Base-by-base conservation (phyloP, 495 filamentous ascomycete species). In the Penicillium ochrochloron region DNA sequence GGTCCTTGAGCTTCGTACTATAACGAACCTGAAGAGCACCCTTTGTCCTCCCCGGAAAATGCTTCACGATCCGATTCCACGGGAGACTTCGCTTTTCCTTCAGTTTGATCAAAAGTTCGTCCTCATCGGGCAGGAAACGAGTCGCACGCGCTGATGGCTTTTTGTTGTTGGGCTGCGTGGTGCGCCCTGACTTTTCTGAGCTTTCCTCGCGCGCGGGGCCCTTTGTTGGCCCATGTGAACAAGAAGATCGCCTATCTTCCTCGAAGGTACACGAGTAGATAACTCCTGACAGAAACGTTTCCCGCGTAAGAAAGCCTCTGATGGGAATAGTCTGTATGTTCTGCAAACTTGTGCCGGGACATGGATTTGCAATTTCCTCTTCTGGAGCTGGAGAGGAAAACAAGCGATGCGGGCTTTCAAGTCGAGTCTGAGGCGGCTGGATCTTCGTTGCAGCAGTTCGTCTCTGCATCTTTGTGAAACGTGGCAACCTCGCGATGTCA, bases 61-160 rank as follows among this genome's bases (percentile, higher is more conserved):
- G 50, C 50, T 53, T 53, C 25, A 31, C 25, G 25, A 53, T 53
- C 25, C 12, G 1, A 27, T 9, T 31, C 50, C 21, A 53, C 17
- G 50, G 25, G 50, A 53, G 50, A 15, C 23, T 53, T 53, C 50
- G 50, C 25, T 27, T 53, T 53, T 53, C 50, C 50, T 53, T 53
- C 3, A 53, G 23, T 27, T 53, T 12, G 17, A 53, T 53, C 50
- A 53, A 15, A 0, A 53, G 50, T 53, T 53, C 3, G 12, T 53
- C 25, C 25, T 53, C 12, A 15, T 5, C 12, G 12, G 50, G 25
- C 25, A 27, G 25, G 25, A 53, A 53, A 27, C 50, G 50, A 53
- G 12, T 53, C 1, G 25, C 21, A 31, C 6, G 14, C 50, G 50
- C 11, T 5, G 25, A 31, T 53, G 50, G 10, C 12, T 31, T 53